Base-by-base conservation (phyloP, 1,284 basidiomycete genomes). In the Puccinia hordei region DNA sequence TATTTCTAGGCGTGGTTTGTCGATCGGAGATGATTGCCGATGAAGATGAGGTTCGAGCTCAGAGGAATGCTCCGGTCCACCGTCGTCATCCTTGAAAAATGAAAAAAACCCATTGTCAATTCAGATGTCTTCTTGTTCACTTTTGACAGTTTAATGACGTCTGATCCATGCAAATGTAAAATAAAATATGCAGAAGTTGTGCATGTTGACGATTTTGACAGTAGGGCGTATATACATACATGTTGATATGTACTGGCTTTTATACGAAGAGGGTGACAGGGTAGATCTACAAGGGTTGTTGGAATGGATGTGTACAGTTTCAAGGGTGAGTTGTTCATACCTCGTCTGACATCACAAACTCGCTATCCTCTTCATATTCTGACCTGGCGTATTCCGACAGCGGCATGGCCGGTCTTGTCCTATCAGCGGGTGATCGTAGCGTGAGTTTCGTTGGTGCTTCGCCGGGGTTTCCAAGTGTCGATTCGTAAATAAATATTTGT, bases 341-440 rank as follows among this genome's bases (percentile, higher is more conserved):
- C 33, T 80, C 77, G 46, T 80, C 77, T 17, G 77, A 73, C 38
- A 72, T 46, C 22, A 80, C 57, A 63, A 80, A 80, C 46, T 80
- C 68, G 59, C 68, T 72, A 53, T 80, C 68, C 59, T 80, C 77
- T 38, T 80, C 77, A 41, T 72, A 80, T 53, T 80, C 53, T 19
- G 77, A 80, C 12, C 57, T 38, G 33, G 49, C 77, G 72, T 80
- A 80, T 61, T 80, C 77, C 9, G 77, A 80, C 24, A 46, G 22
- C 17, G 68, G 41, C 77, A 72, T 80, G 24, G 53, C 53, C 53
- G 53, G 53, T 55, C 6, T 55, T 2, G 8, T 55, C 4, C 8
- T n/a, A 24, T 13, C 19, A 24, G 53, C 22, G 46, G 46, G 17
- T 49, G 46, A 49, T 41, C 38, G 38, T 4, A 41, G 12, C 6